A percentile compares a stretch with the other conserved stretches of the same genome.
Evolutionary conservation across 164 flowering plant species (phyloP).

Genomic region (Piper longum): DNA sequence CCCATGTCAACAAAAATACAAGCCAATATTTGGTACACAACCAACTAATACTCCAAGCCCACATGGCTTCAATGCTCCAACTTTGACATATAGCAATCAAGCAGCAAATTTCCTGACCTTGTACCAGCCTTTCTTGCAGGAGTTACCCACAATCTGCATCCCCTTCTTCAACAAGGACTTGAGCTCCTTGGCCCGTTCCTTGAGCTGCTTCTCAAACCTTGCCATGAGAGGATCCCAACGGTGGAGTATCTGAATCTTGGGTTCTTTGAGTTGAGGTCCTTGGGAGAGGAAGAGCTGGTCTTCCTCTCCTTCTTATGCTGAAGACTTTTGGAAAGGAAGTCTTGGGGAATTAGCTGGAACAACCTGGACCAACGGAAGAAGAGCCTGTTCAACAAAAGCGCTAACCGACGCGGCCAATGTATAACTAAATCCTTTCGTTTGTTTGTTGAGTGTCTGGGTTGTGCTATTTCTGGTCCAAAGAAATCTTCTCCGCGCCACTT

Average conservation of each 20-base stretch:
- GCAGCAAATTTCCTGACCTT: constrained; percentile 28
- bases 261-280: neutral
- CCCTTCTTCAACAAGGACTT: constrained; percentile 45
- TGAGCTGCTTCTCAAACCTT: constrained; percentile 43
- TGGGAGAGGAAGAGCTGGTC: neutral
- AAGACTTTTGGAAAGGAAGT: too few species aligned
- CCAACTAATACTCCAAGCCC: neutral
- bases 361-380: neutral
- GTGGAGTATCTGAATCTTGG: neutral
- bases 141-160: constrained; percentile 36
- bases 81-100: neutral
- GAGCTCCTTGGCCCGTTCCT: constrained; percentile 47
- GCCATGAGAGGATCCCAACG: constrained; percentile 22
- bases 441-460: neutral
- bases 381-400: neutral
- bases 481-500: neutral
- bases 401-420: neutral
- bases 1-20: too few species aligned
- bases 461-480: neutral
- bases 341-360: neutral
- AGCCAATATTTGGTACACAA: too few species aligned
- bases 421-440: neutral
- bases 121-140: constrained; percentile 77
- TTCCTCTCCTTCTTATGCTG: neutral
- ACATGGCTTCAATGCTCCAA: neutral